These are phyloP conservation scores for Zoysia japonica DNA, from an alignment of 176 grass and related monocot genomes.

Conservation along the genomic window DNA sequence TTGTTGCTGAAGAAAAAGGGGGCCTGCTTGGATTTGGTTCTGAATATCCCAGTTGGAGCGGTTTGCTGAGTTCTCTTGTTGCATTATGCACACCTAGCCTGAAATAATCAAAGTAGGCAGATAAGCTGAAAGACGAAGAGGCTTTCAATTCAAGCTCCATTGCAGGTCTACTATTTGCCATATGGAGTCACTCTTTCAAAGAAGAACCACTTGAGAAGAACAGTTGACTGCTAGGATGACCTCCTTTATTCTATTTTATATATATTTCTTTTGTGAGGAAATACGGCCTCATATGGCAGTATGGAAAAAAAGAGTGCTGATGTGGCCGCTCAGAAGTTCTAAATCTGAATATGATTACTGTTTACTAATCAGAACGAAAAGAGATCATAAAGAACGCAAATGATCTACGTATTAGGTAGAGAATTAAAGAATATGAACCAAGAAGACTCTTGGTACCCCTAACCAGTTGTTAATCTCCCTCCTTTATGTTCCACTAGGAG, in stretches of 20 bases:
- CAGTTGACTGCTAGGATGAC: not conserved
- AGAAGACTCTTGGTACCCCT: constrained; percentile 34
- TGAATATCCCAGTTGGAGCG: constrained; percentile 38
- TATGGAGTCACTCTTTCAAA: constrained; percentile 13
- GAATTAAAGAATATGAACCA: constrained; percentile 13
- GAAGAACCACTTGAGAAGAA: not conserved
- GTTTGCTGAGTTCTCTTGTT: constrained; percentile 26
- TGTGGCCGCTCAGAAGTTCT: not conserved
- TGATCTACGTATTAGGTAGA: constrained; percentile 35
- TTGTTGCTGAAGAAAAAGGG: constrained; percentile 34
- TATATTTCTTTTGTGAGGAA: no score
- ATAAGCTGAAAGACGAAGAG: not conserved
- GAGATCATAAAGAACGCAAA: constrained; percentile 20
- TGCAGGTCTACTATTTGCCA: not conserved
- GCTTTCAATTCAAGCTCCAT: constrained; percentile 40
- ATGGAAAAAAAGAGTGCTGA: not conserved
- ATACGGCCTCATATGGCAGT: not conserved
- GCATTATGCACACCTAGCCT: not conserved
- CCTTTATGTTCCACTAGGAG: constrained; percentile 58
- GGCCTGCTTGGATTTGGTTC: constrained; percentile 34
- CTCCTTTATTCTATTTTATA: not conserved
- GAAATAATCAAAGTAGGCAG: not conserved
- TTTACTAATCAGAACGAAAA: constrained; percentile 19
- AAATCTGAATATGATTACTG: constrained; percentile 1
- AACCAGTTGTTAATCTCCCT: constrained; percentile 40